Base-by-base conservation (phyloP, 495 filamentous ascomycete genomes). In the Penicillium crystallinum region DNA sequence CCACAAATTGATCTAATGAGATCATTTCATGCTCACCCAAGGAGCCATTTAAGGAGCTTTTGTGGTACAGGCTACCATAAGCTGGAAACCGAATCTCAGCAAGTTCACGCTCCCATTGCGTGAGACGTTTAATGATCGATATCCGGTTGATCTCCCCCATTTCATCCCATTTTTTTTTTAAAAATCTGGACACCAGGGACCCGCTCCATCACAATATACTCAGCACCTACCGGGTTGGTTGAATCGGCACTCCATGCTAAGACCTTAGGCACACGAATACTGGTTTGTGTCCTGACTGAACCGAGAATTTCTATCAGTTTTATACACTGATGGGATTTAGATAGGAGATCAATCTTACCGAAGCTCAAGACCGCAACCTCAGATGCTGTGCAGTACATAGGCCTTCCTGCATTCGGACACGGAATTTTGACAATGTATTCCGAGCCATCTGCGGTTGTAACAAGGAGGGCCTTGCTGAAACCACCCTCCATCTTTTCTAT, bases 141-240 rank as follows among this genome's bases (percentile, higher is more conserved):
- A 38, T 12, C 2, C 36, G 36, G 36, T 38, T 31, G 29, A 4
- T 31, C 8, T 31, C 29, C 11, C 29, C 29, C 17, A 38, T 38
- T 21, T 19, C 36, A 38, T 21, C 3, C 36, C 63, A 66, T 31
- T 52, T 50, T 12, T 31, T 52, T 50, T 12, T 54, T 59, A 27
- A 59, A 64, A 12, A 67, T 51, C 46, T 62, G 62, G 21, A 60
- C 46, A 0, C 63, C 63, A 31, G 52, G 33, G 23, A 53, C 63
- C 33, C 61, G 64, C 39, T 64, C 63, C 62, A 66, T 66, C 40
- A 66, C 61, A 43, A 64, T 66, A 41, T 64, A 66, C 40, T 64
- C 61, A 17, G 52, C 45, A 10, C 61, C 59, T 15, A 64, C 46
- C 5, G 61, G 54, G 44, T 64, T 66, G 23, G 52, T 42, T n/a